Evolutionary conservation across 805 yeast genomes (phyloP).

Genomic region (Kluyveromyces siamensis): DNA sequence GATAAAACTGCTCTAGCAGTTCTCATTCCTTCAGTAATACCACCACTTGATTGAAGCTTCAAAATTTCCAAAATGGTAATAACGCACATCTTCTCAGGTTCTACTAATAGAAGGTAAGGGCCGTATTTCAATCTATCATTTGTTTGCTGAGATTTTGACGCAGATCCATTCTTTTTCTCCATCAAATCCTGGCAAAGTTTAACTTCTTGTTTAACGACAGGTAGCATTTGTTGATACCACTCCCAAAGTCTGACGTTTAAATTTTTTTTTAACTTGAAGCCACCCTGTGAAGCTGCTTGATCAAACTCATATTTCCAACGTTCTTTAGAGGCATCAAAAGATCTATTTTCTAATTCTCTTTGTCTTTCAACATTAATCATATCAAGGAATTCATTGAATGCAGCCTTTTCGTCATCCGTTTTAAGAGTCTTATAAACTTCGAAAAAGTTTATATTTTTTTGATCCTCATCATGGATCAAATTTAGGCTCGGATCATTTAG

Average conservation of each 20-base stretch:
- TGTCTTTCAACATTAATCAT: constrained; percentile 70
- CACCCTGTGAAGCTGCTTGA: constrained; percentile 51
- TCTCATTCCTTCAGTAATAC: constrained; percentile 71
- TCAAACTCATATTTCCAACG: constrained; percentile 85
- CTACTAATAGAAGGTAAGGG: constrained; percentile 64
- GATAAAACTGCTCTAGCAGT: constrained; percentile 73
- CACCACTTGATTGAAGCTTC: constrained; percentile 66
- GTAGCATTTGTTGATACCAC: constrained; percentile 74
- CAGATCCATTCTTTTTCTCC: constrained; percentile 6
- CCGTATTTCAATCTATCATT: constrained; percentile 50
- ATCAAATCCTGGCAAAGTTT: constrained; percentile 41
- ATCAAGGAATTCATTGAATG: constrained; percentile 62
- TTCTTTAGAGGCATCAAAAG: constrained; percentile 76
- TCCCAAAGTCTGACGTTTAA: constrained; percentile 70
- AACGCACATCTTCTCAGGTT: constrained; percentile 74
- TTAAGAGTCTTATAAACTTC: constrained; percentile 49
- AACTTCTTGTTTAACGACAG: constrained; percentile 61
- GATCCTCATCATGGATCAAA: constrained; percentile 20
- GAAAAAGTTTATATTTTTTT: constrained; percentile 47
- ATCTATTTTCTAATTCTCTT: constrained; percentile 58
- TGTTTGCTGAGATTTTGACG: constrained; percentile 23
- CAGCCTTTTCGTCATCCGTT: constrained; percentile 36
- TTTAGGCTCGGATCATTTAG: constrained; percentile 31
- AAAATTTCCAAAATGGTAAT: constrained; percentile 77
- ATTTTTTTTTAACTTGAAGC: constrained; percentile 43